A percentile compares a stretch with the other conserved stretches of the same genome.
These are phyloP conservation scores for Histomonas meleagridis DNA, from an alignment of 208 protist species.

Conservation along the genomic window DNA sequence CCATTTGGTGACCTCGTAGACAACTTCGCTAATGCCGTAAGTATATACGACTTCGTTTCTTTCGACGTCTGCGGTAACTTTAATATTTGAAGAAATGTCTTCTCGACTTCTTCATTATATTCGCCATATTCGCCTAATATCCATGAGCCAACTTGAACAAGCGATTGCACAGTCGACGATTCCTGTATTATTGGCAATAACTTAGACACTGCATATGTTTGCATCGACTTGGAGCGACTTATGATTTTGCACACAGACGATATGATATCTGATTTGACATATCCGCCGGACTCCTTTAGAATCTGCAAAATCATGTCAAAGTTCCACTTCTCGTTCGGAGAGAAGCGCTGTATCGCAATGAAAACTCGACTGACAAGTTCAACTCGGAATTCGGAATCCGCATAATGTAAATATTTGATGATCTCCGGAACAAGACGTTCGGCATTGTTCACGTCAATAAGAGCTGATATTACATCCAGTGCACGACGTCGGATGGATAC, in stretches of 20 bases:
- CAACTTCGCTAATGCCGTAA: not conserved
- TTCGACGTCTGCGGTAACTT: not conserved
- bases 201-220: not conserved
- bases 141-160: constrained; percentile 18
- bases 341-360: not conserved
- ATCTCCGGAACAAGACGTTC: constrained; percentile 27
- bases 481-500: not conserved
- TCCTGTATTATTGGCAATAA: not conserved
- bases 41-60: not conserved
- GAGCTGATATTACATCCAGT: not conserved
- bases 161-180: not conserved
- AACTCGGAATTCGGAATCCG: constrained; percentile 3
- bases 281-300: not conserved
- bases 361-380: constrained; percentile 7
- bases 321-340: not conserved
- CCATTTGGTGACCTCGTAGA: not conserved
- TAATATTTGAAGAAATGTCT: not conserved
- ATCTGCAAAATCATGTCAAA: constrained; percentile 28
- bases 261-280: not conserved
- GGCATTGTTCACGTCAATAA: constrained; percentile 3
- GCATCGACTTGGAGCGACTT: not conserved
- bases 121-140: not conserved
- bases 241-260: not conserved
- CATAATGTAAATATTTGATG: not conserved
- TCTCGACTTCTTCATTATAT: not conserved